These are phyloP conservation scores for Mimosa bimucronata DNA, from an alignment of 306 rosid genomes.

Conservation along the genomic window DNA sequence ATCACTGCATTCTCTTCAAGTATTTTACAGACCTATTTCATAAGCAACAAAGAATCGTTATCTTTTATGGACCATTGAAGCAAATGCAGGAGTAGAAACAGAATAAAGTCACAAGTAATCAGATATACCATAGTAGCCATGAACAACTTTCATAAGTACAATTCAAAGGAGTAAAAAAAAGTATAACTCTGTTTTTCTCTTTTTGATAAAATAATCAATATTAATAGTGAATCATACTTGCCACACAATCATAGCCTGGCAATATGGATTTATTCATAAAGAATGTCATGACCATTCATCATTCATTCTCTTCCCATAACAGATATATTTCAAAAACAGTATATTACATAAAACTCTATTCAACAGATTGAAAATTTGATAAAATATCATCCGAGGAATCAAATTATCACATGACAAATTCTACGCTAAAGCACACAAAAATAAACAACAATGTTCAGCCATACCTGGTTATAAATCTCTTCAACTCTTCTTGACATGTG, in stretches of 20 bases:
- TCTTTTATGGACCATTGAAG: background rate
- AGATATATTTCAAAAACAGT: conserved; percentile 2
- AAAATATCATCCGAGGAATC: background rate
- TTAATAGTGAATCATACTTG: background rate
- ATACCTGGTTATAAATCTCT: conserved; percentile 80
- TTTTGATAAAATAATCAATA: background rate
- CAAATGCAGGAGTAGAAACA: conserved; percentile 2
- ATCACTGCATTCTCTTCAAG: conserved; percentile 87
- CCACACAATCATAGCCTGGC: conserved; percentile 9
- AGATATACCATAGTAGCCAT: background rate
- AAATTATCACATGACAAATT: background rate
- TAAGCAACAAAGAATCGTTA: conserved; percentile 20
- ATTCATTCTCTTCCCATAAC: background rate
- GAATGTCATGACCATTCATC: background rate
- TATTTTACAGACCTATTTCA: conserved; percentile 75
- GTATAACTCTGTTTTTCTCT: background rate
- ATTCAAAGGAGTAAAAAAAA: conserved; percentile 19
- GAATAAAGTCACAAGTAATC: conserved; percentile 26
- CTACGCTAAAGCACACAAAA: conserved; percentile 7
- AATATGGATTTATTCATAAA: background rate
- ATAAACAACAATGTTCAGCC: background rate
- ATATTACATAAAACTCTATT: background rate
- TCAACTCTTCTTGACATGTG: conserved; percentile 64
- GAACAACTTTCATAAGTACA: conserved; percentile 19
- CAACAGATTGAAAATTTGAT: background rate